A percentile compares a stretch with the other conserved stretches of the same genome.
Evolutionary conservation across 257 asterid genomes (phyloP).

Genomic region (Perilla frutescens): DNA sequence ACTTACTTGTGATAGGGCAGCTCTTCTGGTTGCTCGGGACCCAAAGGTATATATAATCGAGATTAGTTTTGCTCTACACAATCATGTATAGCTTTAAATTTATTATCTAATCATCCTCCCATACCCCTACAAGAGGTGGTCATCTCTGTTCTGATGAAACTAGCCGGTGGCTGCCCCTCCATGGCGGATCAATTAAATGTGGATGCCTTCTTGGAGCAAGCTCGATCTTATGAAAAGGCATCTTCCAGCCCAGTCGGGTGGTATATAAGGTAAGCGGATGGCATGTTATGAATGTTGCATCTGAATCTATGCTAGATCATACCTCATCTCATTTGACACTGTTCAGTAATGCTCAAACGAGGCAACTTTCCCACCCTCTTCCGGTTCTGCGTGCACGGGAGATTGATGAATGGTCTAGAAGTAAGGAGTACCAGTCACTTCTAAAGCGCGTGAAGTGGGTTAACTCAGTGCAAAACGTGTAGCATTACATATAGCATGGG

Average conservation of each 20-base stretch:
- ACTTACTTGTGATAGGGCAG: conserved; percentile 96
- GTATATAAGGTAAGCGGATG: conserved; percentile 72
- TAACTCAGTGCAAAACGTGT: conserved; percentile 45
- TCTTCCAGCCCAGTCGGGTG: conserved; percentile 95
- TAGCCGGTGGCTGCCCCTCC: conserved; percentile 99
- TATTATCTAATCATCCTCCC: conserved; percentile 36
- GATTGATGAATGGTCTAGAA: conserved; percentile 96
- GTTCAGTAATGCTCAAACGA: conserved; percentile 89
- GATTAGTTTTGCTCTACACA: conserved; percentile 14
- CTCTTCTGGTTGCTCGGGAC: conserved; percentile 90
- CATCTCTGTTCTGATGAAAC: conserved; percentile 93
- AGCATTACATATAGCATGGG: conserved; percentile 23
- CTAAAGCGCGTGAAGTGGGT: conserved; percentile 53
- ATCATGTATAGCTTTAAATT: conserved; percentile 3
- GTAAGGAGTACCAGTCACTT: conserved; percentile 75
- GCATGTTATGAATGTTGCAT: conserved; percentile 8
- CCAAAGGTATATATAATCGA: conserved; percentile 70
- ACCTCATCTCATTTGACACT: conserved; percentile 4
- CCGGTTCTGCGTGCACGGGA: conserved; percentile 94
- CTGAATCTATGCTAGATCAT: conserved; percentile 12
- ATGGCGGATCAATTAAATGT: conserved; percentile 89
- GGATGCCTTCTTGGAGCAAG: conserved; percentile 98
- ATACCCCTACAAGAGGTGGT: conserved; percentile 94
- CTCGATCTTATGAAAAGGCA: conserved; percentile 92
- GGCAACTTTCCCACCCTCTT: conserved; percentile 96